A percentile compares a stretch with the other conserved stretches of the same genome.
These are phyloP conservation scores for Phytophthora hibernalis DNA, from an alignment of 352 stramenopile genomes.

Conservation along the genomic window DNA sequence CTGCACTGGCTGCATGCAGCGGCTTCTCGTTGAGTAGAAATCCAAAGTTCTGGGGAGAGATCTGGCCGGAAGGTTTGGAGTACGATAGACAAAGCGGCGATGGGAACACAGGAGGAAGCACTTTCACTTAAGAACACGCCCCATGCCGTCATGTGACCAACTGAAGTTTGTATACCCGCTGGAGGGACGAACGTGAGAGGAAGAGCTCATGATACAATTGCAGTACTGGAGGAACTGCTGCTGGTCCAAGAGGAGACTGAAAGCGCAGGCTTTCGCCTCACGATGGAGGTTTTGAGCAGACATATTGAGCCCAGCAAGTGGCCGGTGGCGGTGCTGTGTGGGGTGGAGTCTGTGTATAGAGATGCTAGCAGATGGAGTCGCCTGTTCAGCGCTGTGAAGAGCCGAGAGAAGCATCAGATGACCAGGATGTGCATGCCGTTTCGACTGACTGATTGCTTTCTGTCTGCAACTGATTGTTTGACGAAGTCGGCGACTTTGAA, in stretches of 20 bases:
- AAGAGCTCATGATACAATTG: constrained; percentile 1
- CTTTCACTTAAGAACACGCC: constrained; percentile 9
- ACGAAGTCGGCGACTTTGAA: constrained; percentile 16
- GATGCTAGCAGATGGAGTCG: constrained; percentile 8
- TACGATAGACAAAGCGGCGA: constrained; percentile 9
- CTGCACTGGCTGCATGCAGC: constrained; percentile 16
- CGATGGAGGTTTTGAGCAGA: constrained; percentile 21
- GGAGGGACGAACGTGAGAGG: constrained; percentile 1
- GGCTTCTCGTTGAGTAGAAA: constrained; percentile 29
- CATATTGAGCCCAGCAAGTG: constrained; percentile 19
- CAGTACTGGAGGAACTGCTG: constrained; percentile 13
- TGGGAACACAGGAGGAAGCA: constrained; percentile 21
- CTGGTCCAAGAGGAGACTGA: constrained; percentile 9
- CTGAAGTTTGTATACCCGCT: constrained; percentile 13
- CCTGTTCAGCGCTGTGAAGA: neutral
- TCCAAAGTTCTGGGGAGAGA: constrained; percentile 26
- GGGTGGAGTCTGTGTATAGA: constrained; percentile 5
- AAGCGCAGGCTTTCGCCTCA: constrained; percentile 15
- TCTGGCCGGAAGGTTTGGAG: constrained; percentile 12
- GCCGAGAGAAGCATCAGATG: constrained; percentile 1
- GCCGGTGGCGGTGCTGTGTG: constrained; percentile 13
- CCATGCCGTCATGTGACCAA: neutral
- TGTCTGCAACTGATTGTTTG: constrained; percentile 16
- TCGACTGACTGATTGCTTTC: constrained; percentile 18
- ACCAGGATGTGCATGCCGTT: constrained; percentile 24